These are phyloP conservation scores for Prosopis cineraria DNA, from an alignment of 306 rosid genomes.

Conservation along the genomic window DNA sequence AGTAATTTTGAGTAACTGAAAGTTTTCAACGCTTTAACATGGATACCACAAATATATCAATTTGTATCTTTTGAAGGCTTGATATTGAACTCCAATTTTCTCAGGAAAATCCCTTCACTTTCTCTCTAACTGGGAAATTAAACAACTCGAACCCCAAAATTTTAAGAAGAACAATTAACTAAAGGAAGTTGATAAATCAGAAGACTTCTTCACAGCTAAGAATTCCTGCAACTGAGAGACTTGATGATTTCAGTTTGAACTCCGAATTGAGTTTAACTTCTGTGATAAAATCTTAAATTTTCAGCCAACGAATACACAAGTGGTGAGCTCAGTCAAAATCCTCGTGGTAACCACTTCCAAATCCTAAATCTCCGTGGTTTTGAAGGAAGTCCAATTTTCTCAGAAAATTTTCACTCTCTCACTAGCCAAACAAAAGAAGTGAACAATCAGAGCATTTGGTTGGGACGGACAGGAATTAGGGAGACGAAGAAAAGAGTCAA, in stretches of 20 bases:
- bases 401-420: neutral
- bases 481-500: slow-evolving; percentile 15
- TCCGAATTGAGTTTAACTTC: neutral
- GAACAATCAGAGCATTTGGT: neutral
- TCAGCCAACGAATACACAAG: neutral
- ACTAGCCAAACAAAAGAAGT: neutral
- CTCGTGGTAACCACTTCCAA: neutral
- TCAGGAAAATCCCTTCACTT: neutral
- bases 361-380: neutral
- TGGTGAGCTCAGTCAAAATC: neutral
- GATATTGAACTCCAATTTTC: neutral
- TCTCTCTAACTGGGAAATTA: neutral
- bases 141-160: neutral
- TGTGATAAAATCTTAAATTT: neutral
- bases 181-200: neutral
- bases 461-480: neutral
- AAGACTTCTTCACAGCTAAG: neutral
- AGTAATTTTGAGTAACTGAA: neutral
- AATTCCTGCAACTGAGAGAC: neutral
- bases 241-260: neutral
- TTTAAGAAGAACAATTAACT: neutral
- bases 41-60: neutral
- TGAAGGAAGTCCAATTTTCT: neutral
- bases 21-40: neutral
- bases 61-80: neutral